Evolutionary conservation across 2,329 filamentous ascomycete species (phyloP).

Genomic region (Trichoderma atrobrunneum): DNA sequence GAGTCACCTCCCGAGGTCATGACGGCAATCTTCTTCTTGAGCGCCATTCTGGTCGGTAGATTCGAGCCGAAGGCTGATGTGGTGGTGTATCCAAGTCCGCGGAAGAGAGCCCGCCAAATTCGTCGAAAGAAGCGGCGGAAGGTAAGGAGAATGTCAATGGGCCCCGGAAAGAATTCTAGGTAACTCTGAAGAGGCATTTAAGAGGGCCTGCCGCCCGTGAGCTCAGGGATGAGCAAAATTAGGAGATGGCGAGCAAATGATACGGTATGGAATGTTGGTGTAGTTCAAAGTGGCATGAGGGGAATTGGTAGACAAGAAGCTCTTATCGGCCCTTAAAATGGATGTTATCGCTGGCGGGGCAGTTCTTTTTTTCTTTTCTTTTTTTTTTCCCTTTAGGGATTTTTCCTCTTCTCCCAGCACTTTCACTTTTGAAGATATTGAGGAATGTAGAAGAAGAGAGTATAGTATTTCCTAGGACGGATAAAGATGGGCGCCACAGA

Average conservation of each 20-base stretch:
- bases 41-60: slow-evolving; percentile 38
- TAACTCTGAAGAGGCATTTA: slow-evolving; percentile 30
- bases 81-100: slow-evolving; percentile 3
- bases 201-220: slow-evolving; percentile 11
- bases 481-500: background rate
- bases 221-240: slow-evolving; percentile 8
- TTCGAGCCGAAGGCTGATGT: slow-evolving; percentile 20
- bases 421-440: background rate
- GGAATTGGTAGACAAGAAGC: slow-evolving; percentile 18
- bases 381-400: background rate
- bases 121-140: slow-evolving; percentile 29
- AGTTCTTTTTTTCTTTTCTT: slow-evolving; percentile 16
- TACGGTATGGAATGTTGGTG: slow-evolving; percentile 6
- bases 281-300: slow-evolving; percentile 14
- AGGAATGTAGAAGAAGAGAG: background rate
- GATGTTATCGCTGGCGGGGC: slow-evolving; percentile 20
- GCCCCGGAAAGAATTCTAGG: slow-evolving; percentile 30
- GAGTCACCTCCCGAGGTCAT: slow-evolving; percentile 95
- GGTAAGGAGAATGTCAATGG: slow-evolving; percentile 31
- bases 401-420: background rate
- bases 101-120: slow-evolving; percentile 28
- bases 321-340: slow-evolving; percentile 18
- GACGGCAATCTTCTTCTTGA: slow-evolving; percentile 72
- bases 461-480: background rate
- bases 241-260: background rate